Evolutionary conservation across 1,284 basidiomycete genomes (phyloP).

Genomic region (Tilletia indica): DNA sequence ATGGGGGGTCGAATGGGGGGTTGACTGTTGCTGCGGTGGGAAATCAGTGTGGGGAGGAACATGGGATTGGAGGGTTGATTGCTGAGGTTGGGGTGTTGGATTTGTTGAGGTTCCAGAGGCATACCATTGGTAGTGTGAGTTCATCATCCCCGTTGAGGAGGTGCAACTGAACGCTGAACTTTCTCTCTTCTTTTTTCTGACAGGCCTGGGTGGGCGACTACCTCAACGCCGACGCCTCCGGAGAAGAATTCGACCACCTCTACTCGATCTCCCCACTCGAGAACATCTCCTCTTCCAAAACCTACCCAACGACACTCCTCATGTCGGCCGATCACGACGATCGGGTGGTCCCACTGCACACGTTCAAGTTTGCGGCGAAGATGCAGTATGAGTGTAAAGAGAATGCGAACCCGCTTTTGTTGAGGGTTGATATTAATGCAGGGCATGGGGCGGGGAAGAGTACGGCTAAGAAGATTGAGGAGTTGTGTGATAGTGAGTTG

Average conservation of each 20-base stretch:
- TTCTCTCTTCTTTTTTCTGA: background rate
- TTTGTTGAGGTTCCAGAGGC: slow-evolving; percentile 61
- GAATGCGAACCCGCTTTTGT: slow-evolving; percentile 50
- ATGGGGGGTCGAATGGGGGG: slow-evolving; percentile 61
- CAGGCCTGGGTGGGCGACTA: slow-evolving; percentile 62
- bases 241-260: slow-evolving; percentile 48
- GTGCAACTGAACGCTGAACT: background rate
- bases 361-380: slow-evolving; percentile 53
- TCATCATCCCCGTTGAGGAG: background rate
- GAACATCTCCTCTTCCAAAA: slow-evolving; percentile 43
- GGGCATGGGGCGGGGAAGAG: slow-evolving; percentile 55
- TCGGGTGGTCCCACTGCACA: slow-evolving; percentile 50
- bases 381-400: slow-evolving; percentile 48
- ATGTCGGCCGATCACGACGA: slow-evolving; percentile 54
- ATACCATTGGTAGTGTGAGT: slow-evolving; percentile 15
- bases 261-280: slow-evolving; percentile 50
- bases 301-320: slow-evolving; percentile 49
- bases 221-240: slow-evolving; percentile 67
- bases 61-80: slow-evolving; percentile 65
- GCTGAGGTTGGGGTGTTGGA: slow-evolving; percentile 65
- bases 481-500: slow-evolving; percentile 38
- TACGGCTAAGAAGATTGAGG: slow-evolving; percentile 48
- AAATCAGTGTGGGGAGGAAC: slow-evolving; percentile 74
- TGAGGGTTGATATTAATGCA: slow-evolving; percentile 50
- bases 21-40: slow-evolving; percentile 75